These are phyloP conservation scores for Lepidopterella palustris DNA, from an alignment of 495 filamentous ascomycete genomes.

Conservation along the genomic window DNA sequence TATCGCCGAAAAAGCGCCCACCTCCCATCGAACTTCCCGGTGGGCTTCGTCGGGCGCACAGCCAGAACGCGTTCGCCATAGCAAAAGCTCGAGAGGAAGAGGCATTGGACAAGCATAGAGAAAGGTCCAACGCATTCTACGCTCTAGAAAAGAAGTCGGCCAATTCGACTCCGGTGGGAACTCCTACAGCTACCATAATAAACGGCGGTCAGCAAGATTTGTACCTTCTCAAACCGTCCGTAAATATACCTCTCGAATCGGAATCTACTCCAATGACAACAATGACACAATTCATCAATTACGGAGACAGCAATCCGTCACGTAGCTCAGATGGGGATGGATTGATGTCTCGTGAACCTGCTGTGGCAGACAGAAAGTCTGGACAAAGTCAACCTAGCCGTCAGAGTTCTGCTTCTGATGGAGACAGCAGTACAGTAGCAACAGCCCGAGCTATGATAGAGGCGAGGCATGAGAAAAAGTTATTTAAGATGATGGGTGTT, in stretches of 20 bases:
- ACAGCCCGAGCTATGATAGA: neutral
- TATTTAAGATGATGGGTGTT: constrained; percentile 27
- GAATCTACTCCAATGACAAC: constrained; percentile 14
- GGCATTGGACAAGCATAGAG: neutral
- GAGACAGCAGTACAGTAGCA: neutral
- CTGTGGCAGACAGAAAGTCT: neutral
- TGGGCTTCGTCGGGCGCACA: neutral
- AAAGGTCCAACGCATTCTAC: neutral
- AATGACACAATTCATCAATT: constrained; percentile 25
- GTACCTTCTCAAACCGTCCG: neutral
- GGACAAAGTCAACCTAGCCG: neutral
- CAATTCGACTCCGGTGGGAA: neutral
- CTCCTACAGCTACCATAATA: neutral
- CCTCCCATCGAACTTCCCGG: neutral
- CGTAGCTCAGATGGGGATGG: neutral
- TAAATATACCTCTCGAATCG: neutral
- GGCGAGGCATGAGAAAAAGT: constrained; percentile 6
- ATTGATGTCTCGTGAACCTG: neutral
- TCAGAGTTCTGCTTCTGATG: neutral
- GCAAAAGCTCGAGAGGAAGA: neutral
- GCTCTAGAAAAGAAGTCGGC: neutral
- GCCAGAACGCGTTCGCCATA: neutral
- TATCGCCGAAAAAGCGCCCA: neutral
- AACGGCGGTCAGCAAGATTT: neutral
- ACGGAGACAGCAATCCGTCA: neutral